Conservation (phyloP, 805 yeast species). For the Yarrowia keelungensis region DNA sequence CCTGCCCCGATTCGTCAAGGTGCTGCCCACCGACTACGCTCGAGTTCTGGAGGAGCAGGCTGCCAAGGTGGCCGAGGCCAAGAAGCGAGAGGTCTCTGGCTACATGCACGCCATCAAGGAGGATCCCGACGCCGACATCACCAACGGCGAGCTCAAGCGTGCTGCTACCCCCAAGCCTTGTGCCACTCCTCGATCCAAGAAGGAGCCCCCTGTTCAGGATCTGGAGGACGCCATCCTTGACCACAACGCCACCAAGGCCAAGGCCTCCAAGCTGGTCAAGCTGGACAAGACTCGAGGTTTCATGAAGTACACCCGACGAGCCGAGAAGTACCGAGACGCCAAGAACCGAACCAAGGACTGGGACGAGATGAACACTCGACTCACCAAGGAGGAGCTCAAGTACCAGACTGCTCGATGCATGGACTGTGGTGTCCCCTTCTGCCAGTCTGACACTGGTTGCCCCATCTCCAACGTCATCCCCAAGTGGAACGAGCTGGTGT, state of each 20-base stretch:
- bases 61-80: conserved; percentile 65
- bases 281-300: conserved; percentile 88
- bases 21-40: conserved; percentile 90
- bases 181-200: conserved; percentile 35
- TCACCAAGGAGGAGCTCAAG: conserved; percentile 84
- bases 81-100: conserved; percentile 67
- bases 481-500: conserved; percentile 96
- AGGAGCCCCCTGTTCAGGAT: conserved; percentile 87
- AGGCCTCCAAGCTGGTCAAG: conserved; percentile 61
- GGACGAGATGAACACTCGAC: conserved; percentile 84
- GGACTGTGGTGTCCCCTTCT: conserved; percentile 99
- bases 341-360: conserved; percentile 83
- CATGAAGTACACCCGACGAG: conserved; percentile 89
- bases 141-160: conserved; percentile 83
- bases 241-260: conserved; percentile 66
- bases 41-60: conserved; percentile 83
- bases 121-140: conserved; percentile 83
- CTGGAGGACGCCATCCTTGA: conserved; percentile 88
- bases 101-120: conserved; percentile 73
- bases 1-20: conserved; percentile 89
- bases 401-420: conserved; percentile 97
- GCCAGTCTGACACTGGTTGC: conserved; percentile 97
- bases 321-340: conserved; percentile 84
- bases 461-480: conserved; percentile 97
- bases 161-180: conserved; percentile 51